Percentiles rank a stretch among this genome's conserved stretches.
Conservation (phyloP, 1,284 basidiomycete species). For the Apiotrichum montevideense region DNA sequence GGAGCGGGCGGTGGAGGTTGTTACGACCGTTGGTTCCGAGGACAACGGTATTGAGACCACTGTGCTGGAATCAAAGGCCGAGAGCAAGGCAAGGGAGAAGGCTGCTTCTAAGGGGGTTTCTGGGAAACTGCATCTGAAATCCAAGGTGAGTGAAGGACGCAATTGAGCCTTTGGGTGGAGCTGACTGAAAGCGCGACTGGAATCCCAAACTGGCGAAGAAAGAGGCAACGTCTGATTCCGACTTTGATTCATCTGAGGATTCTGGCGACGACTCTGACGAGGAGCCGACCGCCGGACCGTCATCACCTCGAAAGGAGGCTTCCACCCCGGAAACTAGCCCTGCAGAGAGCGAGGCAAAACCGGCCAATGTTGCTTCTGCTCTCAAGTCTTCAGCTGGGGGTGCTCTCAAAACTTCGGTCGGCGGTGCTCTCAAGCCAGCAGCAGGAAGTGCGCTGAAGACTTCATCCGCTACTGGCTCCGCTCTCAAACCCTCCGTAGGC, state of each 20-base stretch:
- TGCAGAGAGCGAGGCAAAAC: neutral
- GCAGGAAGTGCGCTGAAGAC: neutral
- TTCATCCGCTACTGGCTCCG: neutral
- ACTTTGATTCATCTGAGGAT: slow-evolving; percentile 46
- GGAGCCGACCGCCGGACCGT: slow-evolving; percentile 8
- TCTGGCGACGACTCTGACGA: slow-evolving; percentile 8
- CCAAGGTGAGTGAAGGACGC: slow-evolving; percentile 26
- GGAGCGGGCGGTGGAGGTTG: slow-evolving; percentile 53
- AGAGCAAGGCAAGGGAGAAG: slow-evolving; percentile 20
- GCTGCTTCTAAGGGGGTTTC: slow-evolving; percentile 13
- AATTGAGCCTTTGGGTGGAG: neutral
- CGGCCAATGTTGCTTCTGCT: too few species aligned
- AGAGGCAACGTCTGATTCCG: slow-evolving; percentile 27
- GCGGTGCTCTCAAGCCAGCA: neutral
- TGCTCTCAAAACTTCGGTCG: neutral
- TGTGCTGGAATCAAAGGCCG: slow-evolving; percentile 35
- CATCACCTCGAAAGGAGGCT: neutral
- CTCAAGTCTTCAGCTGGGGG: too few species aligned
- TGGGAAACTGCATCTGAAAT: slow-evolving; percentile 22
- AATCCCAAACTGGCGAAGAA: slow-evolving; percentile 31
- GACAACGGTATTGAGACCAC: slow-evolving; percentile 50
- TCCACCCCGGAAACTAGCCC: neutral
- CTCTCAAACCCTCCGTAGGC: neutral
- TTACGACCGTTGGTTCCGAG: slow-evolving; percentile 52
- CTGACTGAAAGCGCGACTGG: slow-evolving; percentile 20